Percentiles rank a stretch among this genome's conserved stretches.
Conservation (phyloP, 1,284 basidiomycete genomes). For the Fomitopsis betulina region DNA sequence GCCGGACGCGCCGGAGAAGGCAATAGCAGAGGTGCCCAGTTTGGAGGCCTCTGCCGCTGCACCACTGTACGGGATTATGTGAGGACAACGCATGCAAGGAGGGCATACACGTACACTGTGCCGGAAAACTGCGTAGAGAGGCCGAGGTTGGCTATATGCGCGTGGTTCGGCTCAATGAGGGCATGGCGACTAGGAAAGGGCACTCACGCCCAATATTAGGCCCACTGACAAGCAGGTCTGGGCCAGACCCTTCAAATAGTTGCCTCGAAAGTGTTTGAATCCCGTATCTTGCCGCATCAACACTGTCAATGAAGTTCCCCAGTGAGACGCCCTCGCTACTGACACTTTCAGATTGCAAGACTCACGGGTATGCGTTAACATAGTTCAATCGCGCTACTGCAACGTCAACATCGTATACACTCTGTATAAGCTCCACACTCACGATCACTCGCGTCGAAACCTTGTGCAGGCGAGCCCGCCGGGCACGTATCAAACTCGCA, state of each 20-base stretch:
- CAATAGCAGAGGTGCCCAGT: conserved; percentile 44
- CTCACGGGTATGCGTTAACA: conserved; percentile 21
- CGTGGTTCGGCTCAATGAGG: background rate
- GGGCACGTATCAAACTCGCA: conserved; percentile 39
- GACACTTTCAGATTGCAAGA: background rate
- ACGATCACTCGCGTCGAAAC: conserved; percentile 38
- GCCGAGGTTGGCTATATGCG: conserved; percentile 14
- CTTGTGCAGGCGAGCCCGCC: conserved; percentile 37
- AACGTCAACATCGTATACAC: background rate
- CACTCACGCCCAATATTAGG: conserved; percentile 20
- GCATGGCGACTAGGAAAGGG: too few species aligned
- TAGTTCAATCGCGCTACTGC: conserved; percentile 19
- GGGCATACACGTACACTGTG: conserved; percentile 15
- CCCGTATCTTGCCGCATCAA: conserved; percentile 42
- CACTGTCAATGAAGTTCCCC: conserved; percentile 16
- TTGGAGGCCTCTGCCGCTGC: conserved; percentile 43
- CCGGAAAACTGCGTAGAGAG: conserved; percentile 15
- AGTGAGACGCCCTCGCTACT: too few species aligned
- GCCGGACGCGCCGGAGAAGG: conserved; percentile 42
- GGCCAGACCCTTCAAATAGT: conserved; percentile 32
- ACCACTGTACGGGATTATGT: conserved; percentile 29
- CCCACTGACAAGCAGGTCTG: conserved; percentile 44
- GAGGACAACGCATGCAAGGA: too few species aligned
- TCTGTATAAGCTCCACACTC: conserved; percentile 14
- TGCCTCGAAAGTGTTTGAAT: conserved; percentile 43